phyloP scores from a whole-genome alignment of 1,284 basidiomycete species.

The Cutaneotrichosporon daszewskae region DNA sequence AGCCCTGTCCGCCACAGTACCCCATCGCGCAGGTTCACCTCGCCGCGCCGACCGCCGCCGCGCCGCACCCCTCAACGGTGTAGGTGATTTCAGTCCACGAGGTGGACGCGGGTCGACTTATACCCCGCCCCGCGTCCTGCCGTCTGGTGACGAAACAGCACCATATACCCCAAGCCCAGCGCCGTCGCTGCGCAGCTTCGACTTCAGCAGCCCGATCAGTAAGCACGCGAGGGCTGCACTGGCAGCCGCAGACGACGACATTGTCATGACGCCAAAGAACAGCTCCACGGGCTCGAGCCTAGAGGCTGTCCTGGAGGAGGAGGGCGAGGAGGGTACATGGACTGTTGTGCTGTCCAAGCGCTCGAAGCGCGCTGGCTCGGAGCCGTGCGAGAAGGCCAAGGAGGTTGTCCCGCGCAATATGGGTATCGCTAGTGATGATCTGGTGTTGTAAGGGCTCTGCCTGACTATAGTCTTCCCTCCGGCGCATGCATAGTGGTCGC shows the following conservation, averaged over 20 bases:
- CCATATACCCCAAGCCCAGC: conserved; percentile 16
- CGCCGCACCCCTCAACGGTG: conserved; percentile 16
- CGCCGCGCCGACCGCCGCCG: conserved; percentile 32
- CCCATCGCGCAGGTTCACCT: conserved; percentile 32
- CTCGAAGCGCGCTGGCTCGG: conserved; percentile 12
- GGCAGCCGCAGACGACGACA: conserved; percentile 10
- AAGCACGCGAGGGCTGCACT: conserved; percentile 13
- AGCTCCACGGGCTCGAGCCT: not conserved
- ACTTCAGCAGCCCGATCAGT: conserved; percentile 40
- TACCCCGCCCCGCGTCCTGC: conserved; percentile 36
- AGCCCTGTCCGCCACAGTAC: conserved; percentile 26
- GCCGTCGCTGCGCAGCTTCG: conserved; percentile 31
- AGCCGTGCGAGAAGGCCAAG: conserved; percentile 8
- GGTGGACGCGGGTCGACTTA: conserved; percentile 30
- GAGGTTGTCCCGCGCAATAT: not conserved
- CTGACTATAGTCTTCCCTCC: too few relatives aligned
- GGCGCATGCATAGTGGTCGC: too few relatives aligned
- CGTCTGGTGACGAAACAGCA: conserved; percentile 41
- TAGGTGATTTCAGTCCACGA: conserved; percentile 35
- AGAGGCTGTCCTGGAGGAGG: conserved; percentile 15
- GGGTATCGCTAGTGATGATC: conserved; percentile 7
- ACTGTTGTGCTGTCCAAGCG: conserved; percentile 7
- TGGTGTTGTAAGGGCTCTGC: conserved; percentile 8
- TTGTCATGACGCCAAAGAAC: conserved; percentile 6
- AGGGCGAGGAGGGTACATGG: conserved; percentile 16